Evolutionary conservation across 2,329 filamentous ascomycete genomes (phyloP).

Genomic region (Alternaria sp.): DNA sequence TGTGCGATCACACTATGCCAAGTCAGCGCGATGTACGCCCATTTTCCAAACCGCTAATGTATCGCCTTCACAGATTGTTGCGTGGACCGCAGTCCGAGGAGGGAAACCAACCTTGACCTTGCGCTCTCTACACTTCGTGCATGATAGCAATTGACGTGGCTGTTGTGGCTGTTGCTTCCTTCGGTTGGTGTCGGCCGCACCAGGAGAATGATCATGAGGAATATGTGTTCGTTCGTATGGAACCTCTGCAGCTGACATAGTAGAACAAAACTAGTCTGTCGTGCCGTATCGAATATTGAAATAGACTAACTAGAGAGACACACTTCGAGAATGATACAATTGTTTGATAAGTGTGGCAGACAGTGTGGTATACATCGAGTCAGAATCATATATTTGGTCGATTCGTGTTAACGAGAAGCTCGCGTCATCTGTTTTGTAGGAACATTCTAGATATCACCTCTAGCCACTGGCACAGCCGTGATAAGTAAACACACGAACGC

Average conservation of each 20-base stretch:
- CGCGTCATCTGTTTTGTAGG: conserved; percentile 7
- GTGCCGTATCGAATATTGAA: neutral
- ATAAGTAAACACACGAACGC: conserved; percentile 26
- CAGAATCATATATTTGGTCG: neutral
- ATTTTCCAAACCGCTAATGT: too few species aligned
- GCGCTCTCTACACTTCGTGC: conserved; percentile 59
- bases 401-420: neutral
- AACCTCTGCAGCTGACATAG: conserved; percentile 12
- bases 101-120: conserved; percentile 51
- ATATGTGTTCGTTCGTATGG: conserved; percentile 23
- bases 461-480: conserved; percentile 9
- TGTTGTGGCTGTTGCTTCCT: conserved; percentile 53
- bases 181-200: conserved; percentile 23
- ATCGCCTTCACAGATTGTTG: too few species aligned
- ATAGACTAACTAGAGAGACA: neutral
- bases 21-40: neutral
- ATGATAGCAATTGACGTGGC: conserved; percentile 56
- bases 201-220: conserved; percentile 17
- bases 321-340: neutral
- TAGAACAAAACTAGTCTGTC: neutral
- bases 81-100: too few species aligned
- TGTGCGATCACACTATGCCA: conserved; percentile 55
- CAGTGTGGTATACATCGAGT: neutral
- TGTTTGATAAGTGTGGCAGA: neutral
- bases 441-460: neutral